phyloP scores from a whole-genome alignment of 1,284 basidiomycete species.

The Leccinum glutinopallens region DNA sequence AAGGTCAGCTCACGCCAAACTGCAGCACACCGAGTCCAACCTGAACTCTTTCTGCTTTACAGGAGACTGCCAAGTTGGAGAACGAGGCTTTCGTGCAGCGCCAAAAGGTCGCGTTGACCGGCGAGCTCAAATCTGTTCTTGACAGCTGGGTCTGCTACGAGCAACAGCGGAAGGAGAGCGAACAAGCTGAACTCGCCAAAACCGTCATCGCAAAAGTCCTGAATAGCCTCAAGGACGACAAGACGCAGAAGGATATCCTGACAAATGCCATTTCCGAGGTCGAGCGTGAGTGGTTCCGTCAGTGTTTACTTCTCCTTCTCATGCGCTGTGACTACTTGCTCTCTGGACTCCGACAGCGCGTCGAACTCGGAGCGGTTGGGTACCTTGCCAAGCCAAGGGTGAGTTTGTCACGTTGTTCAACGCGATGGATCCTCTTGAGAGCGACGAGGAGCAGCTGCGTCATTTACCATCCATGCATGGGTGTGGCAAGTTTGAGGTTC shows the following conservation, averaged over 20 bases:
- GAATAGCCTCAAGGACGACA: conserved; percentile 84
- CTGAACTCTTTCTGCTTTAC: conserved; percentile 6
- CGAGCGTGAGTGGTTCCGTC: conserved; percentile 72
- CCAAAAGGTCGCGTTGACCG: conserved; percentile 85
- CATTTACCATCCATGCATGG: too few relatives aligned
- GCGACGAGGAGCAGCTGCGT: too few relatives aligned
- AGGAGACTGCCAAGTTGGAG: conserved; percentile 94
- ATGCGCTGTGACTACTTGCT: conserved; percentile 30
- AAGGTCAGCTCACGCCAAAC: conserved; percentile 57
- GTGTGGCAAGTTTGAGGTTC: too few relatives aligned
- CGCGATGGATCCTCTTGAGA: too few relatives aligned
- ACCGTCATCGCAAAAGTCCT: conserved; percentile 87
- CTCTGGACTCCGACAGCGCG: too few relatives aligned
- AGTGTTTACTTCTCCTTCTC: conserved; percentile 13
- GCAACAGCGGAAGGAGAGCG: conserved; percentile 94
- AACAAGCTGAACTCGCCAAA: conserved; percentile 91
- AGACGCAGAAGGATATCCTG: conserved; percentile 92
- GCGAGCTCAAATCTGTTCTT: conserved; percentile 92
- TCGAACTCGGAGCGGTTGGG: too few relatives aligned
- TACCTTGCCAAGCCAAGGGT: too few relatives aligned
- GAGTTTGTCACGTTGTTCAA: too few relatives aligned
- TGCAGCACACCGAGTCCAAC: background rate
- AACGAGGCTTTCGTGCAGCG: conserved; percentile 88
- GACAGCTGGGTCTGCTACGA: conserved; percentile 99
- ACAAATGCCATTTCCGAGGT: conserved; percentile 85